Evolutionary conservation across 2,329 filamentous ascomycete genomes (phyloP), one percentile per base, ranked within the genome.

Genomic region (Podosphaera leucotricha): DNA sequence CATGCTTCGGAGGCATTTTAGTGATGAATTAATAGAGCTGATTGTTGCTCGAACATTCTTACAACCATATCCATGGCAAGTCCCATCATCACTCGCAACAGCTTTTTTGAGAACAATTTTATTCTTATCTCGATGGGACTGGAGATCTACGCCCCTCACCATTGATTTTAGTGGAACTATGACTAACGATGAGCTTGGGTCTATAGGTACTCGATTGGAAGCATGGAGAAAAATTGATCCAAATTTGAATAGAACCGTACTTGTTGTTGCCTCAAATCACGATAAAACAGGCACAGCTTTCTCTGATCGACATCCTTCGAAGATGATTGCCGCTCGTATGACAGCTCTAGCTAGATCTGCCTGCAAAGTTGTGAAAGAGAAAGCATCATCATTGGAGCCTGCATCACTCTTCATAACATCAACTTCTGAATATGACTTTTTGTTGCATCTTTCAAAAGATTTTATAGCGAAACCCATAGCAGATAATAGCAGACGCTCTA

Each of bases 161-260:
- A 68, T 94, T 21, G 84, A 94, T 58, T 70, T 83, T 21, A 70
- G 74, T 10, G 71, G 68, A 47, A 70, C 75, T 13, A 66, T 92
- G 55, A 70, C 71, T 6, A 60, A 65, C 6, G 64, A 71, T 10
- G 72, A 80, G 24, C 67, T 78, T 10, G 62, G 71, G 26, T 64
- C 66, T 2, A 75, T 90, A 49, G 68, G 67, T 33, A 80, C 76
- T 3, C 75, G 79, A 18, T 77, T 95, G 46, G 74, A 83, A 48
- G 77, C 79, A 13, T 92, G 84, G 83, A 72, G 90, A 46, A 83
- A 80, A 50, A 76, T 90, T 44, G 90, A 98, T 55, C 85, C 86
- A 1, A 75, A 71, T 44, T 81, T 95, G 76, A 92, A 90, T 61
- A 76, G 75, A 48, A 72, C 82, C 2, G 77, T 80, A 16, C 64